Evolutionary conservation across 345 rosid genomes (phyloP).

Genomic region (Turnera subulata): DNA sequence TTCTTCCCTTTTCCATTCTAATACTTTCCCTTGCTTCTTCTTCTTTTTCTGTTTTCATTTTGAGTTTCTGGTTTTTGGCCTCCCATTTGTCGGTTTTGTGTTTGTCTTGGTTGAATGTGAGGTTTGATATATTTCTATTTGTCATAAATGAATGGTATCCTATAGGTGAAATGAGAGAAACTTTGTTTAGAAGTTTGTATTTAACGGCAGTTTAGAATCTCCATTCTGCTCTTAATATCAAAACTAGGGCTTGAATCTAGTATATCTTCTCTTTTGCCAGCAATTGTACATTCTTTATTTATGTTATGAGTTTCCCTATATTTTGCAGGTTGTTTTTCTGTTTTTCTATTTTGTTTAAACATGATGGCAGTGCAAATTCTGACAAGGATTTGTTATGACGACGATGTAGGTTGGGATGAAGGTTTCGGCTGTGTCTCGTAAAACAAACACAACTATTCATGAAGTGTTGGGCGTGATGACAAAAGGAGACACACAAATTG

Average conservation of each 20-base stretch:
- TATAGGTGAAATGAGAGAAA: too few relatives aligned
- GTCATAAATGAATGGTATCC: too few relatives aligned
- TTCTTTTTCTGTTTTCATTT: not conserved
- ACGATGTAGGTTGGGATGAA: conserved; percentile 71
- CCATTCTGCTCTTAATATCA: too few relatives aligned
- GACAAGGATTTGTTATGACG: not conserved
- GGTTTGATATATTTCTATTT: too few relatives aligned
- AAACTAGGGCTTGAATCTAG: too few relatives aligned
- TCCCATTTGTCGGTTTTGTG: not conserved
- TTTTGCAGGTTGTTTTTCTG: not conserved
- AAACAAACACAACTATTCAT: conserved; percentile 92
- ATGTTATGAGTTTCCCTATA: not conserved
- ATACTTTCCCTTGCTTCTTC: not conserved
- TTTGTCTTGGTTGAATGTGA: not conserved
- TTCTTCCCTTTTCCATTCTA: not conserved
- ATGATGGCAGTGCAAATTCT: not conserved
- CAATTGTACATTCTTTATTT: not conserved
- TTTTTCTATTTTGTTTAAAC: not conserved
- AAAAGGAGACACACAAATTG: conserved; percentile 73
- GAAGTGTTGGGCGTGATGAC: conserved; percentile 94
- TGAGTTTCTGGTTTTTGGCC: not conserved
- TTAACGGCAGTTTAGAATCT: too few relatives aligned
- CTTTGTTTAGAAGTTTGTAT: too few relatives aligned
- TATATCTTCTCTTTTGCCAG: not conserved
- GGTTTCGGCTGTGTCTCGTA: conserved; percentile 93